Evolutionary conservation across 1,139 yeast species (phyloP).

Genomic region (Taiozyma sp.): DNA sequence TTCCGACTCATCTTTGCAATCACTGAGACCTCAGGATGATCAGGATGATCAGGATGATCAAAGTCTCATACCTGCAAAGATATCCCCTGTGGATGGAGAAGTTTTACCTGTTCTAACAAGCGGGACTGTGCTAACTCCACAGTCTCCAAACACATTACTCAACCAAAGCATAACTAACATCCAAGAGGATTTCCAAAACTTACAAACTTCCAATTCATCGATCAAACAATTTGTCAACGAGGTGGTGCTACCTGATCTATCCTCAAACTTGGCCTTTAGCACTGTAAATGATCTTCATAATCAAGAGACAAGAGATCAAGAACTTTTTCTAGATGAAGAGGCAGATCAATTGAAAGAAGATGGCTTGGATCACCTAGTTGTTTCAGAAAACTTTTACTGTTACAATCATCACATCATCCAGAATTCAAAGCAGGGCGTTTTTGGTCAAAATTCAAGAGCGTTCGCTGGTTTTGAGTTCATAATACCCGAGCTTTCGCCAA

Average conservation of each 20-base stretch:
- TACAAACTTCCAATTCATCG: slow-evolving; percentile 10
- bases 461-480: slow-evolving; percentile 13
- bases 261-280: neutral
- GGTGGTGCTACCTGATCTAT: slow-evolving; percentile 10
- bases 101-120: neutral
- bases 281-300: neutral
- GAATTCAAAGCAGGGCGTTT: neutral
- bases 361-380: neutral
- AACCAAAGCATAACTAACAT: neutral
- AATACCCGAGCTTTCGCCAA: slow-evolving; percentile 8
- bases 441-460: neutral
- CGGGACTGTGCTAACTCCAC: neutral
- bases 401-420: neutral
- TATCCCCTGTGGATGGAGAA: neutral
- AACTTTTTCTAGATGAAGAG: neutral
- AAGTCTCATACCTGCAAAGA: neutral
- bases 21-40: neutral
- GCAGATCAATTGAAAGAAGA: neutral
- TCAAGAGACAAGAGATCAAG: neutral
- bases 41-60: neutral
- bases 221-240: slow-evolving; percentile 14
- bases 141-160: neutral
- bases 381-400: neutral
- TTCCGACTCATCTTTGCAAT: neutral
- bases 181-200: slow-evolving; percentile 11